phyloP scores from a whole-genome alignment of 805 yeast species.

The Groenewaldozyma salmanticensis region DNA sequence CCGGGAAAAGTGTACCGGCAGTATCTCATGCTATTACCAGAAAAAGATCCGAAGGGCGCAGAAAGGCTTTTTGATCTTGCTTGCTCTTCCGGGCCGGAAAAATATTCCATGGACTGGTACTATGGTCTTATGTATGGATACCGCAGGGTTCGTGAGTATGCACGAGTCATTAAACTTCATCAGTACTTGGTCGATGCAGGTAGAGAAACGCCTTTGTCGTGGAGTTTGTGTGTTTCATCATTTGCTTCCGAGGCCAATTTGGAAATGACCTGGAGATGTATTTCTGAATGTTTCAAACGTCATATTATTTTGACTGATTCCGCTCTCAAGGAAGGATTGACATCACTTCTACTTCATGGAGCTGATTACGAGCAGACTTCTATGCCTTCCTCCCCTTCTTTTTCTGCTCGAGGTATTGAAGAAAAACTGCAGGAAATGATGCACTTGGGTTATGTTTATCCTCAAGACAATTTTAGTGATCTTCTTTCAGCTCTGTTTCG shows the following conservation, averaged over 20 bases:
- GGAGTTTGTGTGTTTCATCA: constrained; percentile 1
- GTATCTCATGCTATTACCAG: neutral
- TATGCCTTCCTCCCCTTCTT: too few relatives aligned
- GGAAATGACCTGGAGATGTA: neutral
- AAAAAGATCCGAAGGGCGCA: neutral
- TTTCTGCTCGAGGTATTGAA: neutral
- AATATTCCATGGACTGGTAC: constrained; percentile 2
- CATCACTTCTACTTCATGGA: neutral
- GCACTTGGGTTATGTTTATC: neutral
- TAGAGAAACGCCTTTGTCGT: neutral
- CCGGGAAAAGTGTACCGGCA: neutral
- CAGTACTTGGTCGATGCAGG: neutral
- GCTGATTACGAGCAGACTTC: neutral
- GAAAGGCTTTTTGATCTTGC: neutral
- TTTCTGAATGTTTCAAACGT: neutral
- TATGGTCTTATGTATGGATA: constrained; percentile 1
- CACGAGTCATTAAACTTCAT: neutral
- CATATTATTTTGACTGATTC: neutral
- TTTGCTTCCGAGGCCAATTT: neutral
- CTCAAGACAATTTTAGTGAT: neutral
- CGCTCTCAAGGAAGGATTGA: neutral
- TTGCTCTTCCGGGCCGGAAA: neutral
- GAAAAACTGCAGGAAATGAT: neutral
- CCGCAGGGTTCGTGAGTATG: neutral
- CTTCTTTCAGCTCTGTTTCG: neutral